A percentile compares a stretch with the other conserved stretches of the same genome.
Evolutionary conservation across 345 rosid genomes (phyloP).

Genomic region (Passiflora organensis): DNA sequence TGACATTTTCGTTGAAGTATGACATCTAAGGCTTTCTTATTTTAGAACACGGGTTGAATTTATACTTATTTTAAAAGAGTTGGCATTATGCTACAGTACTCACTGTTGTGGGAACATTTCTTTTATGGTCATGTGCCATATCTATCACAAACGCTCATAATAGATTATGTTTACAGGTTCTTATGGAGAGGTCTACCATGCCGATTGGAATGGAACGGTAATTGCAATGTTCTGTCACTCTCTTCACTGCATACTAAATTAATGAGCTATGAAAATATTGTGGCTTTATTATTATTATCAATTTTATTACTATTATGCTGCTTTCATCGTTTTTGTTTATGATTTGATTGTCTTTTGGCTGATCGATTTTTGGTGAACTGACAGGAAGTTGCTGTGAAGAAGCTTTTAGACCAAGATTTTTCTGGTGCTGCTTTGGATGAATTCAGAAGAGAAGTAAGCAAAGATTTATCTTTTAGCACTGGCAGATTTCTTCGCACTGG

Average conservation of each 20-base stretch:
- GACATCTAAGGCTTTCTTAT: too few relatives aligned
- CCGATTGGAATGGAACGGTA: slow-evolving; percentile 99
- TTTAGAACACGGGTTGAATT: too few relatives aligned
- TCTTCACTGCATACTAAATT: background rate
- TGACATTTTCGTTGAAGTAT: background rate
- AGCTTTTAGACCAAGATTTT: slow-evolving; percentile 98
- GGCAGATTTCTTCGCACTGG: too few relatives aligned
- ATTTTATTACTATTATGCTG: slow-evolving; percentile 6
- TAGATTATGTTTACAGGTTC: slow-evolving; percentile 64
- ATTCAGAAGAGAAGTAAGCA: slow-evolving; percentile 96
- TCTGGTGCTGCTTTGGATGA: slow-evolving; percentile 96
- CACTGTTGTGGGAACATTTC: too few relatives aligned
- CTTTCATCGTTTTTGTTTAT: too few relatives aligned
- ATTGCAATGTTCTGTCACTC: slow-evolving; percentile 27
- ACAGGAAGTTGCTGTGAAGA: slow-evolving; percentile 99
- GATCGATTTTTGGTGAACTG: slow-evolving; percentile 28
- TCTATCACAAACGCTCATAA: too few relatives aligned
- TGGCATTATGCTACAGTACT: too few relatives aligned
- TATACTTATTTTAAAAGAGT: too few relatives aligned
- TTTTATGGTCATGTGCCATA: too few relatives aligned
- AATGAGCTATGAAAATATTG: too few relatives aligned
- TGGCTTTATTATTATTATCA: too few relatives aligned
- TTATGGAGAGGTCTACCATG: slow-evolving; percentile 96
- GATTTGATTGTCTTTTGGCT: slow-evolving; percentile 15
- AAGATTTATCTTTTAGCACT: slow-evolving; percentile 15